Evolutionary conservation across 768 basidiomycete species (phyloP).

Genomic region (Trametes sanguinea): DNA sequence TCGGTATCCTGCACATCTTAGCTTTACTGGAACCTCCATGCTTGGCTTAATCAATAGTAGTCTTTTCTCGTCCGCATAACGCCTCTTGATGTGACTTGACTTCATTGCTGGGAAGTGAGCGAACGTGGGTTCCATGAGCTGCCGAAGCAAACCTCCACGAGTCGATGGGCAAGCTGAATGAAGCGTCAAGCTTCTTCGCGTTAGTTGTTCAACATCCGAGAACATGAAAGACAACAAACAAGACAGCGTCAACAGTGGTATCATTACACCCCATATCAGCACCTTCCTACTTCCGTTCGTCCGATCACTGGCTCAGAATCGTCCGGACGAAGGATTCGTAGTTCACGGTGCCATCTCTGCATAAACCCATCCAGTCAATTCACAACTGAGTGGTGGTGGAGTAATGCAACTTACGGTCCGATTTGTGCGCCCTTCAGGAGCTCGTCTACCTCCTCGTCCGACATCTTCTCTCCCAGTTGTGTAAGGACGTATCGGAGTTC

Average conservation of each 20-base stretch:
- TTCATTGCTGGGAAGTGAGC: too few relatives aligned
- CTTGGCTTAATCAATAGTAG: background rate
- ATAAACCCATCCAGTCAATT: background rate
- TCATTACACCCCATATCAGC: conserved; percentile 15
- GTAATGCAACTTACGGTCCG: conserved; percentile 61
- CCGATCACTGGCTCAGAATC: conserved; percentile 80
- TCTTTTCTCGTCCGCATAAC: background rate
- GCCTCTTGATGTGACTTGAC: too few relatives aligned
- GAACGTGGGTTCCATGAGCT: too few relatives aligned
- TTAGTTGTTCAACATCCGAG: background rate
- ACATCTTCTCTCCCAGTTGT: conserved; percentile 97
- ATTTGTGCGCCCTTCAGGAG: conserved; percentile 94
- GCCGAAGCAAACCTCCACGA: too few relatives aligned
- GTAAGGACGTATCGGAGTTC: conserved; percentile 83
- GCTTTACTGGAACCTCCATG: background rate
- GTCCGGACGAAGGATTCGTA: conserved; percentile 97
- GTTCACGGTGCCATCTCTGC: conserved; percentile 94
- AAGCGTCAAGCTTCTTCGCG: background rate
- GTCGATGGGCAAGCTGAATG: background rate
- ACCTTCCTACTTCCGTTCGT: conserved; percentile 3
- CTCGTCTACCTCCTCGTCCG: conserved; percentile 97
- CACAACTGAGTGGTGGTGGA: too few relatives aligned
- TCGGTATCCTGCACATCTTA: background rate
- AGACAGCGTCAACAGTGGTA: conserved; percentile 16
- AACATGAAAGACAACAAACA: conserved; percentile 13